Evolutionary conservation across 2,329 filamentous ascomycete species (phyloP), one percentile per base, ranked within the genome.

Genomic region (Parascedosporium putredinis): DNA sequence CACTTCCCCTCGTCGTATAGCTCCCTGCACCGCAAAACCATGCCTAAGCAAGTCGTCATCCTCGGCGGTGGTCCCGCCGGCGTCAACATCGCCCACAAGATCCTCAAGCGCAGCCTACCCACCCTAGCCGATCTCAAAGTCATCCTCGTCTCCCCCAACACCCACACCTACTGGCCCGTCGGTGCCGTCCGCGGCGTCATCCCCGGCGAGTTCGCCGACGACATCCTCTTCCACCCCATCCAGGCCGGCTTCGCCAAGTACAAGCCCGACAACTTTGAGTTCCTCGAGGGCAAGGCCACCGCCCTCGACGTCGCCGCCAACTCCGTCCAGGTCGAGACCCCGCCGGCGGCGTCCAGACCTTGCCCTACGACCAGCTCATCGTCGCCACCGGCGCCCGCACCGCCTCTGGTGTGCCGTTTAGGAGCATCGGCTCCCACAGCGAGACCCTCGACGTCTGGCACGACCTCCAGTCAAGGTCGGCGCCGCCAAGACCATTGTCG

Each of bases 321-420:
- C 53, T 63, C 59, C 1, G 70, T 79, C 22, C 60, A 58, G 1
- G 64, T 78, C 12, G 54, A 61, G 20, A 59, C 64, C 27, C 63
- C 42, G 64, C 59, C 4, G 20, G 20, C 16, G 65, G 62, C 5
- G 55, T 56, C n/a, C 61, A 64, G 5, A 60, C 61, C 9, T 57
- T 78, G 50, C 52, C 53, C 18, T 82, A 81, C 56, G 68, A 78
- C 54, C 69, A 68, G 20, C 64, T 81, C 10, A 58, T 82, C 52
- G 62, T 82, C 40, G 75, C 76, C 8, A 81, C 54, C 4, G 55
- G 55, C 12, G 49, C 55, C 1, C 23, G 38, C 16, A 46, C 47
- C 7, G 22, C 22, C 4, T 16, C 38, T 3, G 52, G 48, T 31
- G 10, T 73, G 61, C 75, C 76, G 1, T 79, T 72, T 61, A 80